A percentile compares a stretch with the other conserved stretches of the same genome.
Conservation (phyloP, 306 rosid species). For the Medicago ruthenica region DNA sequence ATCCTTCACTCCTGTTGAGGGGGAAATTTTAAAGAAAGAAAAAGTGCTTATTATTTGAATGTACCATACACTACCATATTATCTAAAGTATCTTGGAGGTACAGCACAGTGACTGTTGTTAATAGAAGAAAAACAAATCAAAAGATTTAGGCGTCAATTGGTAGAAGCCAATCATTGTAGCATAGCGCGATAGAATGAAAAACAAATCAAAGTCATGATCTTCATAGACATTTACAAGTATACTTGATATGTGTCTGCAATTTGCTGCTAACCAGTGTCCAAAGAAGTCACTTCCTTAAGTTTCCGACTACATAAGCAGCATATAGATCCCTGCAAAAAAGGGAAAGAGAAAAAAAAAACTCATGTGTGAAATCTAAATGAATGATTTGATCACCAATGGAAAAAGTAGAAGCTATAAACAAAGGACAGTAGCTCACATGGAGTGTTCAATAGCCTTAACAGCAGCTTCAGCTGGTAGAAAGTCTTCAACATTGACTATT, state of each 20-base stretch:
- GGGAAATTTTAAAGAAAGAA: neutral
- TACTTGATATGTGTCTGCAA: constrained; percentile 24
- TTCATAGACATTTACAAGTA: constrained; percentile 30
- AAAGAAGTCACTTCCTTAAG: constrained; percentile 75
- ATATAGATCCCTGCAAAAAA: constrained; percentile 80
- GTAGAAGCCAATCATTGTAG: constrained; percentile 6
- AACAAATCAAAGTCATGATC: constrained; percentile 41
- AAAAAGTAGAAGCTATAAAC: constrained; percentile 18
- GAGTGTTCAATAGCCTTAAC: constrained; percentile 75
- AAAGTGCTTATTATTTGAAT: constrained; percentile 14
- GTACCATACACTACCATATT: constrained; percentile 15
- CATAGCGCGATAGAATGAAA: constrained; percentile 19
- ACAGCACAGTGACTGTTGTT: neutral
- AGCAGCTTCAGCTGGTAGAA: constrained; percentile 85
- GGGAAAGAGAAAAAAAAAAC: constrained; percentile 5
- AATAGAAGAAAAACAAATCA: constrained; percentile 1
- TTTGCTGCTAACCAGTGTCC: constrained; percentile 35
- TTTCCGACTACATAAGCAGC: constrained; percentile 81
- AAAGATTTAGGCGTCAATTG: constrained; percentile 14
- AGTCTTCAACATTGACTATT: constrained; percentile 92
- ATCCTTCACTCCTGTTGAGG: neutral
- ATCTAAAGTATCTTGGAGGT: constrained; percentile 6
- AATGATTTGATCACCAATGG: constrained; percentile 9
- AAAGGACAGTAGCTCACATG: constrained; percentile 64
- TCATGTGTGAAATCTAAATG: neutral